Percentiles rank a stretch among this genome's conserved stretches.
Evolutionary conservation across 352 stramenopile species (phyloP).

Genomic region (Discostella stelligera): DNA sequence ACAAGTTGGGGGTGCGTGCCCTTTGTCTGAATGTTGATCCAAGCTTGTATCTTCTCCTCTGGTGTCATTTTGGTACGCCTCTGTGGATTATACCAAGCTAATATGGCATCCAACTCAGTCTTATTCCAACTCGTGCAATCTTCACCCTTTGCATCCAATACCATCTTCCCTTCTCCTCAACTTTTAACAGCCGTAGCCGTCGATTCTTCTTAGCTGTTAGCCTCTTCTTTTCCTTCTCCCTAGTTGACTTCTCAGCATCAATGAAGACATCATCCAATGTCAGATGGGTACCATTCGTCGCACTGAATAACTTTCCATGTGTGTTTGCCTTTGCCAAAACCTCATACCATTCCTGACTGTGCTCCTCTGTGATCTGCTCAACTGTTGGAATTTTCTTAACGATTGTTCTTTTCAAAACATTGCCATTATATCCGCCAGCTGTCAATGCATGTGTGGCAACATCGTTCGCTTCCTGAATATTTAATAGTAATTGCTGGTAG

Average conservation of each 20-base stretch:
- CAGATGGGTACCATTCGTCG: neutral
- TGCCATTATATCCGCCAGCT: neutral
- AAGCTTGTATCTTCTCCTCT: neutral
- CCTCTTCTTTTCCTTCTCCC: too few relatives aligned
- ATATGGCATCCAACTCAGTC: too few relatives aligned
- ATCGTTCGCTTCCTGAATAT: neutral
- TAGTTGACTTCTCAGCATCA: too few relatives aligned
- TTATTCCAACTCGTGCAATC: neutral
- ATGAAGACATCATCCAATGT: neutral
- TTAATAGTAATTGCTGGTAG: neutral
- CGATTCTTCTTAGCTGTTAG: too few relatives aligned
- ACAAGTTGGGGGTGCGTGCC: neutral
- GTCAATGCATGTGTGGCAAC: neutral
- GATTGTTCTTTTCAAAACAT: neutral
- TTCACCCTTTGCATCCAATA: neutral
- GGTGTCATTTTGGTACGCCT: neutral
- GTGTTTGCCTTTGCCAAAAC: constrained; percentile 2
- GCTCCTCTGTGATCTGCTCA: neutral
- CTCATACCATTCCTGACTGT: neutral
- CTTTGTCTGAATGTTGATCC: neutral
- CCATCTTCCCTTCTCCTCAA: too few relatives aligned
- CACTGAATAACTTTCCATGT: constrained; percentile 7
- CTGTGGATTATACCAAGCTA: too few relatives aligned
- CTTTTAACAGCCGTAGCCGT: too few relatives aligned
- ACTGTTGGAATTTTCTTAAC: neutral